Conservation (phyloP, 805 yeast genomes). For the Candida xyloterini region DNA sequence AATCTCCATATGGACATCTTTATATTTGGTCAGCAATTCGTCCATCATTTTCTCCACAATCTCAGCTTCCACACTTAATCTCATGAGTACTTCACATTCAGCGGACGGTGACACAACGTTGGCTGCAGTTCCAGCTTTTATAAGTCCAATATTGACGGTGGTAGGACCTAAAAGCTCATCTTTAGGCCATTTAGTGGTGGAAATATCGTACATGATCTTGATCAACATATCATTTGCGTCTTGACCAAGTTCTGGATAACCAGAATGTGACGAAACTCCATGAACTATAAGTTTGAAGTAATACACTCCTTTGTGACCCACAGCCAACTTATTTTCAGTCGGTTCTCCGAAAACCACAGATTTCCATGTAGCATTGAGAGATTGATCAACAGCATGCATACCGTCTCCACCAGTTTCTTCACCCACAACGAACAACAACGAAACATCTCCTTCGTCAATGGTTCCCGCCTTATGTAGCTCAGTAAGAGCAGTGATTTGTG, state of each 20-base stretch:
- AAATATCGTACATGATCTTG: slow-evolving; percentile 45
- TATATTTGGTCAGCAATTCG: slow-evolving; percentile 31
- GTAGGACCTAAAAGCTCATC: slow-evolving; percentile 56
- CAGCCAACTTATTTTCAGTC: slow-evolving; percentile 63
- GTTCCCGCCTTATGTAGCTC: slow-evolving; percentile 39
- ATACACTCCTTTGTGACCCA: slow-evolving; percentile 65
- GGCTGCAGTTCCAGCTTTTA: slow-evolving; percentile 61
- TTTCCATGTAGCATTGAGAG: slow-evolving; percentile 49
- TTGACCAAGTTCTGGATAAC: slow-evolving; percentile 67
- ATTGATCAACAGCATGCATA: slow-evolving; percentile 45
- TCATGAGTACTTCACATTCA: slow-evolving; percentile 43
- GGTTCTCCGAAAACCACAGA: slow-evolving; percentile 73
- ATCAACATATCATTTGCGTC: slow-evolving; percentile 58
- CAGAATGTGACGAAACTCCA: slow-evolving; percentile 66
- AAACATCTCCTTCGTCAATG: slow-evolving; percentile 52
- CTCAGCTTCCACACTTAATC: slow-evolving; percentile 50
- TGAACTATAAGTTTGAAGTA: slow-evolving; percentile 39
- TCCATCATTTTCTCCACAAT: slow-evolving; percentile 37
- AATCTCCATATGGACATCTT: slow-evolving; percentile 16
- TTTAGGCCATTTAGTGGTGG: slow-evolving; percentile 44
- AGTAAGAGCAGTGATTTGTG: slow-evolving; percentile 55
- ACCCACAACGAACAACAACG: slow-evolving; percentile 63
- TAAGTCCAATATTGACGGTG: slow-evolving; percentile 58
- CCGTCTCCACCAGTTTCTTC: slow-evolving; percentile 70
- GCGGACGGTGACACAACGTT: slow-evolving; percentile 66